These are phyloP conservation scores for Paraphoma chrysanthemicola DNA, from an alignment of 2,329 filamentous ascomycete species.

Conservation along the genomic window DNA sequence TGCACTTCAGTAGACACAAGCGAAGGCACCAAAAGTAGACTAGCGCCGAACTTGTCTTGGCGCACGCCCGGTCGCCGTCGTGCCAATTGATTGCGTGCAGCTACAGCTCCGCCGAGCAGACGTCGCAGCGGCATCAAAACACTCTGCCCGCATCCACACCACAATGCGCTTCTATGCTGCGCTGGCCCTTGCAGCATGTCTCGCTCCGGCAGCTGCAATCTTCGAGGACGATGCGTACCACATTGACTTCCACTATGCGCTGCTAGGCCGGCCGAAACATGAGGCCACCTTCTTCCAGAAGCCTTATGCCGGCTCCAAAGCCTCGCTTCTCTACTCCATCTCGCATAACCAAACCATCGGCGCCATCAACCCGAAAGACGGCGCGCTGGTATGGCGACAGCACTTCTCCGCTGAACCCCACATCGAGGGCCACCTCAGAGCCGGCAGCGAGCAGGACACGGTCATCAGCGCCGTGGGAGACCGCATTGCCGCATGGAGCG, in stretches of 20 bases:
- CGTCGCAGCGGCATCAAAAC: conserved; percentile 1
- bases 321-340: conserved; percentile 88
- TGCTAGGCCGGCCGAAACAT: conserved; percentile 81
- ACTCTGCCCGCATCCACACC: conserved; percentile 14
- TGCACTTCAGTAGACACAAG: no score
- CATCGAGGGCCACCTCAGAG: conserved; percentile 62
- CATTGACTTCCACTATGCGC: conserved; percentile 90
- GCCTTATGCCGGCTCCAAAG: conserved; percentile 80
- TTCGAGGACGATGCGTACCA: conserved; percentile 90
- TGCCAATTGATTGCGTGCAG: background rate
- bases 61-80: background rate
- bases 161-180: conserved; percentile 49
- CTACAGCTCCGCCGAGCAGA: background rate
- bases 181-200: conserved; percentile 45
- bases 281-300: conserved; percentile 95
- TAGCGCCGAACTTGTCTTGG: no score
- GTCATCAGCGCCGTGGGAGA: conserved; percentile 76
- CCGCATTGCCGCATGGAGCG: conserved; percentile 81
- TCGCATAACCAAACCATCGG: conserved; percentile 84
- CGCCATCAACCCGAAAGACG: conserved; percentile 87
- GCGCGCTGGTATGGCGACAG: conserved; percentile 86
- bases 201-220: conserved; percentile 69
- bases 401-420: conserved; percentile 59
- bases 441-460: conserved; percentile 80
- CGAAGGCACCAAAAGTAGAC: no score